These are phyloP conservation scores for Diaporthe longicolla DNA, from an alignment of 2,329 filamentous ascomycete species.

Conservation along the genomic window DNA sequence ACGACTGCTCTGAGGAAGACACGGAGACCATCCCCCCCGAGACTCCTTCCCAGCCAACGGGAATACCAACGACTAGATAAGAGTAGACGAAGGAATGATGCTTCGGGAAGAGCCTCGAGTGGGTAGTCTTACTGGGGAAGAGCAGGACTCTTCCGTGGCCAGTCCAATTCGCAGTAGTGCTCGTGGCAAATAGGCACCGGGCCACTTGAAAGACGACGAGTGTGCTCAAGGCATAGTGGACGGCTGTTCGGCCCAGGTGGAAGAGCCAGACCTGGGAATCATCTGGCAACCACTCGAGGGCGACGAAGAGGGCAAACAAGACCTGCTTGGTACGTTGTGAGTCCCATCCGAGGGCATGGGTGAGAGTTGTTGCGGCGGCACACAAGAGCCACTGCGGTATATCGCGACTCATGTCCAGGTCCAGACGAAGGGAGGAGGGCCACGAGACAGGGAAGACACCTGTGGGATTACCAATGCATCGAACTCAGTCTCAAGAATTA, in stretches of 20 bases:
- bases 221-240: conserved; percentile 24
- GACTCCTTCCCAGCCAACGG: conserved; percentile 72
- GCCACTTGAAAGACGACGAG: conserved; percentile 14
- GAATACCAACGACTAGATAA: conserved; percentile 78
- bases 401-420: conserved; percentile 39
- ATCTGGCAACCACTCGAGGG: conserved; percentile 3
- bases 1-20: conserved; percentile 46
- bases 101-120: conserved; percentile 76
- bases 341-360: conserved; percentile 31
- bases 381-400: conserved; percentile 35
- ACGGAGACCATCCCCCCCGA: conserved; percentile 70
- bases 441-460: background rate
- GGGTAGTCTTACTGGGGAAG: conserved; percentile 76
- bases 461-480: background rate
- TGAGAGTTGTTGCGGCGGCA: conserved; percentile 16
- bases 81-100: conserved; percentile 79
- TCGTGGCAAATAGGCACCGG: conserved; percentile 21
- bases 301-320: conserved; percentile 26
- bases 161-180: conserved; percentile 33
- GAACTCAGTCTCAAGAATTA: conserved; percentile 2
- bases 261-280: background rate
- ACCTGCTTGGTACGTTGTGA: conserved; percentile 33
- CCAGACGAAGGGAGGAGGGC: conserved; percentile 12
- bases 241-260: background rate
- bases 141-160: conserved; percentile 60